phyloP scores from a whole-genome alignment of 2,329 filamentous ascomycete species.

The Beauveria varroae region DNA sequence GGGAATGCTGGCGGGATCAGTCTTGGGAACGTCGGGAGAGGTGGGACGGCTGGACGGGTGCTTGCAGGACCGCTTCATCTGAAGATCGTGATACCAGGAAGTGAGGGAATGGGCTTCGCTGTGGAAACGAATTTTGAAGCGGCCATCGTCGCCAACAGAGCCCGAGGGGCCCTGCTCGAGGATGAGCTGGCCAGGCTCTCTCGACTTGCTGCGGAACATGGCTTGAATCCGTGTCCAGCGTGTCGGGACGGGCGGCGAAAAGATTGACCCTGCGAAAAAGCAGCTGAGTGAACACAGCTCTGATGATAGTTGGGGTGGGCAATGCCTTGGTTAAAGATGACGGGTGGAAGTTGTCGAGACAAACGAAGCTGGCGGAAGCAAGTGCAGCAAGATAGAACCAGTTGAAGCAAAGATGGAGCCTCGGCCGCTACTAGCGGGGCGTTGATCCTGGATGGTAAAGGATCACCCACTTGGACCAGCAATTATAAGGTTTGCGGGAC shows the following conservation, averaged over 20 bases:
- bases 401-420: background rate
- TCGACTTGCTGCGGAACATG: conserved; percentile 14
- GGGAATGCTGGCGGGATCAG: conserved; percentile 7
- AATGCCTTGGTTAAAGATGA: background rate
- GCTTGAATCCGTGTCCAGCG: background rate
- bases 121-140: conserved; percentile 17
- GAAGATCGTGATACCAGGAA: conserved; percentile 3
- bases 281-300: background rate
- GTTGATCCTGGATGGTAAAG: no score
- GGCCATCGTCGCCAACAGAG: conserved; percentile 16
- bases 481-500: no score
- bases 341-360: background rate
- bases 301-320: no score
- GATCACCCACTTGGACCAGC: no score
- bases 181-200: conserved; percentile 15
- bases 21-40: background rate
- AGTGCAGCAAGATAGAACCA: background rate
- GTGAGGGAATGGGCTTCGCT: background rate
- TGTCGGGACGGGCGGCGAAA: no score
- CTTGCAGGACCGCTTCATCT: conserved; percentile 4
- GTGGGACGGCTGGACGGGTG: background rate
- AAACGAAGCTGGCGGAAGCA: background rate
- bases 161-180: conserved; percentile 13
- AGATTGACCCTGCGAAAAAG: background rate
- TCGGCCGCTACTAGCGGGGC: no score